A percentile compares a stretch with the other conserved stretches of the same genome.
Conservation (phyloP, 2,329 filamentous ascomycete genomes). For the Colletotrichum liriopes region DNA sequence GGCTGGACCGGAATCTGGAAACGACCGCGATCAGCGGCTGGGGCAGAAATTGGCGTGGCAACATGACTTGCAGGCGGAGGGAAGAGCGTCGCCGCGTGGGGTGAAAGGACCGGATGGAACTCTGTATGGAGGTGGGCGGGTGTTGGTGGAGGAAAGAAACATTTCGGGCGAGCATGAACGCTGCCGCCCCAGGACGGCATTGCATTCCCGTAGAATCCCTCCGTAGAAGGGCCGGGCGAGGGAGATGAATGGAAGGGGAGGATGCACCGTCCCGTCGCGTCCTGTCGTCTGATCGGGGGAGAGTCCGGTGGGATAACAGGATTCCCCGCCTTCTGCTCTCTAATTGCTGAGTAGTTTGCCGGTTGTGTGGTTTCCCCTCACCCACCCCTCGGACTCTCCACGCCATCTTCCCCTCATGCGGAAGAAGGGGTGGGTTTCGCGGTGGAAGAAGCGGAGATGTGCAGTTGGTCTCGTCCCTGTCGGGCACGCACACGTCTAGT, state of each 20-base stretch:
- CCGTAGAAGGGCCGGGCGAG: conserved; percentile 33
- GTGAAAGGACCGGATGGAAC: conserved; percentile 6
- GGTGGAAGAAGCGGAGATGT: conserved; percentile 14
- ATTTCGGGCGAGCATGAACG: background rate
- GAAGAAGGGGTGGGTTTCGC: background rate
- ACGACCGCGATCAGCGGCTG: conserved; percentile 28
- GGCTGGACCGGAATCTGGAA: conserved; percentile 4
- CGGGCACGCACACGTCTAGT: background rate
- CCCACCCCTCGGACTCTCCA: background rate
- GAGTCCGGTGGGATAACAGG: conserved; percentile 22
- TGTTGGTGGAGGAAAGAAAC: background rate
- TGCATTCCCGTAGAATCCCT: conserved; percentile 11
- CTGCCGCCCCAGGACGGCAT: background rate
- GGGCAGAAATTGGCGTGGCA: conserved; percentile 28
- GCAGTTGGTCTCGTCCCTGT: background rate
- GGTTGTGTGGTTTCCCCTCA: background rate
- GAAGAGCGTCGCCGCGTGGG: conserved; percentile 4
- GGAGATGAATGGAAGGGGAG: background rate
- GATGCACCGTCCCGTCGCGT: conserved; percentile 12
- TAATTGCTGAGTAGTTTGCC: conserved; percentile 1
- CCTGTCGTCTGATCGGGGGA: conserved; percentile 2
- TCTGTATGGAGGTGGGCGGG: background rate
- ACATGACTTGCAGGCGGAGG: conserved; percentile 26
- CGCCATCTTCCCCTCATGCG: background rate
- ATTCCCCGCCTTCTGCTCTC: conserved; percentile 22